These are phyloP conservation scores for Schoenoplectus triqueter DNA, from an alignment of 202 grass and related monocot genomes.

Conservation along the genomic window DNA sequence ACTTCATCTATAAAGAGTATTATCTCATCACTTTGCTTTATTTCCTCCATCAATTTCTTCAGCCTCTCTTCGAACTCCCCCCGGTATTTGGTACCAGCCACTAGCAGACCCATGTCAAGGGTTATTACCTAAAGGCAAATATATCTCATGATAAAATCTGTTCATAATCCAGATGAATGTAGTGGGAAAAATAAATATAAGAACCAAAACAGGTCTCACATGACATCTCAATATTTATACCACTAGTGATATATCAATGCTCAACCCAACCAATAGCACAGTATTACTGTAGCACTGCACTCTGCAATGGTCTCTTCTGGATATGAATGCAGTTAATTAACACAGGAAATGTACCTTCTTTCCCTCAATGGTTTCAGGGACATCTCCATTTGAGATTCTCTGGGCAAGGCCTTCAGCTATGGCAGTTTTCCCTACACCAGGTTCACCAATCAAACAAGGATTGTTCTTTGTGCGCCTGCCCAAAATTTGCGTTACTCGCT, in stretches of 20 bases:
- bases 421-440: slow-evolving; percentile 90
- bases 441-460: slow-evolving; percentile 85
- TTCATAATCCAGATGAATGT: neutral
- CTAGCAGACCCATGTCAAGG: slow-evolving; percentile 79
- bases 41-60: slow-evolving; percentile 86
- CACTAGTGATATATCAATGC: neutral
- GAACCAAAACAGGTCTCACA: neutral
- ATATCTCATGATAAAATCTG: neutral
- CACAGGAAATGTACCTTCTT: slow-evolving; percentile 58
- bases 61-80: slow-evolving; percentile 90
- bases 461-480: slow-evolving; percentile 86
- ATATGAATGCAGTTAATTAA: neutral
- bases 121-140: slow-evolving; percentile 60
- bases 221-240: neutral
- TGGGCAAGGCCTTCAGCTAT: slow-evolving; percentile 91
- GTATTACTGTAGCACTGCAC: neutral
- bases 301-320: neutral
- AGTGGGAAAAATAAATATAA: neutral
- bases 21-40: slow-evolving; percentile 86
- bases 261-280: neutral
- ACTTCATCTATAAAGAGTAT: slow-evolving; percentile 92
- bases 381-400: slow-evolving; percentile 71
- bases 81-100: slow-evolving; percentile 85
- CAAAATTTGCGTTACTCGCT: slow-evolving; percentile 76
- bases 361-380: slow-evolving; percentile 90